A percentile compares a stretch with the other conserved stretches of the same genome.
Conservation (phyloP, 2,329 filamentous ascomycete genomes). For the Oidium heveae region DNA sequence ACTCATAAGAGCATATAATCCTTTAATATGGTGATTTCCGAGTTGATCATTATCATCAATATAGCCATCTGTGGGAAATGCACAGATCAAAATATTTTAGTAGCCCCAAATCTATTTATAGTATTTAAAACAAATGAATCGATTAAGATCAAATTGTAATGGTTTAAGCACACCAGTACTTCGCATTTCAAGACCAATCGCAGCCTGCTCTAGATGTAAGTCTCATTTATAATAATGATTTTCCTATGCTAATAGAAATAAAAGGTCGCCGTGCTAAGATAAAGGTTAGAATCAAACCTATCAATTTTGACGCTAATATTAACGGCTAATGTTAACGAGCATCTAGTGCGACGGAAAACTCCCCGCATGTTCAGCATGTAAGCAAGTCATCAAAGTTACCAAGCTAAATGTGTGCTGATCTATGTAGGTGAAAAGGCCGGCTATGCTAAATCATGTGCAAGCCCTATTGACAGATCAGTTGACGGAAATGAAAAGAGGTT, state of each 20-base stretch:
- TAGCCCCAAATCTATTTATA: too few relatives aligned
- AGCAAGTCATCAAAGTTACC: not conserved
- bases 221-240: slow-evolving; percentile 1
- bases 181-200: slow-evolving; percentile 53
- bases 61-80: too few relatives aligned
- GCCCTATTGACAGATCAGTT: slow-evolving; percentile 87
- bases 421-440: slow-evolving; percentile 45
- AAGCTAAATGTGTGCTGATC: not conserved
- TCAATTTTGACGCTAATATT: not conserved
- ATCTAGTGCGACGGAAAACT: slow-evolving; percentile 73
- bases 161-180: slow-evolving; percentile 26
- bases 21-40: too few relatives aligned
- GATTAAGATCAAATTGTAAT: slow-evolving; percentile 3
- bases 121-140: not conserved
- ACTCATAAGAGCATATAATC: too few relatives aligned
- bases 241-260: not conserved
- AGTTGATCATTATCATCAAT: too few relatives aligned
- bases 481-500: slow-evolving; percentile 80
- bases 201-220: slow-evolving; percentile 52
- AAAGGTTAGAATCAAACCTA: slow-evolving; percentile 28
- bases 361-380: slow-evolving; percentile 76
- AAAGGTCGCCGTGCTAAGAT: slow-evolving; percentile 69
- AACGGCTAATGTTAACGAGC: not conserved
- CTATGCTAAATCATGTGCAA: slow-evolving; percentile 66
- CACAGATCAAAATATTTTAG: too few relatives aligned